These are phyloP conservation scores for Yamadazyma kitorensis DNA, from an alignment of 805 yeast species.

Conservation along the genomic window DNA sequence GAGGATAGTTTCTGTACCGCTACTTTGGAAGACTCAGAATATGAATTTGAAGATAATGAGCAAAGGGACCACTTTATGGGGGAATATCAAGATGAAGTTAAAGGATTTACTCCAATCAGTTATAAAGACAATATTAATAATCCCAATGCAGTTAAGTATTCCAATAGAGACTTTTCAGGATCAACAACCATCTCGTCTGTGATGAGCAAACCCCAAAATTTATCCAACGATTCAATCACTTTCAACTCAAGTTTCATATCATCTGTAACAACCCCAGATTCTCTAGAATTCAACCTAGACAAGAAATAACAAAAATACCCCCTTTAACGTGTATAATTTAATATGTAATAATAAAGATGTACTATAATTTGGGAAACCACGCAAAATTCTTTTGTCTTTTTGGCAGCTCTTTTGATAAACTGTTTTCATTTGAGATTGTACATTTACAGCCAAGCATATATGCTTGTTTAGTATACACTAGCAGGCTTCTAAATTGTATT, in stretches of 20 bases:
- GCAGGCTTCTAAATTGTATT: too few relatives aligned
- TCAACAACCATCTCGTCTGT: constrained; percentile 19
- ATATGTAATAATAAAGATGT: too few relatives aligned
- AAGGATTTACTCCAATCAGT: not conserved
- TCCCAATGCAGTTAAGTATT: not conserved
- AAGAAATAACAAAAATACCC: too few relatives aligned
- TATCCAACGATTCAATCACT: constrained; percentile 9
- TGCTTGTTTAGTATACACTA: too few relatives aligned
- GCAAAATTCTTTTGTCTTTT: too few relatives aligned
- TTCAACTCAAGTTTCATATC: constrained; percentile 10
- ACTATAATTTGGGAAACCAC: too few relatives aligned
- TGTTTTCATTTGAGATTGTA: too few relatives aligned
- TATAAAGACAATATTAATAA: not conserved
- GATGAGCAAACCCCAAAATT: constrained; percentile 13
- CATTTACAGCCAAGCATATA: too few relatives aligned
- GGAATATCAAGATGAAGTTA: not conserved
- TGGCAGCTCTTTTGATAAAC: too few relatives aligned
- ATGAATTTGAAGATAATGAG: not conserved
- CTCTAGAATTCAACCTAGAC: constrained; percentile 11
- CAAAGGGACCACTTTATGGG: not conserved
- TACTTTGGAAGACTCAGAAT: too few relatives aligned
- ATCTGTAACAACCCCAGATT: constrained; percentile 16
- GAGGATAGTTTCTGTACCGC: constrained; percentile 2
- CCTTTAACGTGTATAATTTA: too few relatives aligned
- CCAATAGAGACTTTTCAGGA: constrained; percentile 12